Evolutionary conservation across 2,329 filamentous ascomycete species (phyloP).

Genomic region (Alternaria panax): DNA sequence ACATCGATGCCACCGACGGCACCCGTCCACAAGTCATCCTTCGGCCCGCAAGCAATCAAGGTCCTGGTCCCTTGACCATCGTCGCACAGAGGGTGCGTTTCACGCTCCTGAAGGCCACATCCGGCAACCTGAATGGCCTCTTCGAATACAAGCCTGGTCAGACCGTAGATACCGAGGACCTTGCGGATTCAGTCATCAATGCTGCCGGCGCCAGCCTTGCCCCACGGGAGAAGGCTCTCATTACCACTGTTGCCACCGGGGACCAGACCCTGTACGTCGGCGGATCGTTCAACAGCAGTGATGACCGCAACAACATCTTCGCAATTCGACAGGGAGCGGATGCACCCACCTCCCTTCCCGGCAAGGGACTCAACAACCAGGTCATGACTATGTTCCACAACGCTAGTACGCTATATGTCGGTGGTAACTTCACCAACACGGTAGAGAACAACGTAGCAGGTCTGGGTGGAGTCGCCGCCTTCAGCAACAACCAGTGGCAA

Average conservation of each 20-base stretch:
- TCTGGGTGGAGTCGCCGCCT: slow-evolving; percentile 78
- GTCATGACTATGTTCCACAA: slow-evolving; percentile 77
- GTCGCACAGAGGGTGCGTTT: slow-evolving; percentile 93
- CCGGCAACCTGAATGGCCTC: slow-evolving; percentile 84
- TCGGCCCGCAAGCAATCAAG: slow-evolving; percentile 70
- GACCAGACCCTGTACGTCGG: slow-evolving; percentile 73
- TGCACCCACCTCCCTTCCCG: slow-evolving; percentile 68
- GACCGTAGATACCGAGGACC: slow-evolving; percentile 67
- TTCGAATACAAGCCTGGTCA: slow-evolving; percentile 83
- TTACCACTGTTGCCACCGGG: slow-evolving; percentile 72
- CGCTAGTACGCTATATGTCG: slow-evolving; percentile 71
- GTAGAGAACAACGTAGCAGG: slow-evolving; percentile 66
- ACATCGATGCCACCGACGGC: slow-evolving; percentile 76
- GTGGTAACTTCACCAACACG: slow-evolving; percentile 83
- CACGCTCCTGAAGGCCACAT: slow-evolving; percentile 73
- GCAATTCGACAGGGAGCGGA: slow-evolving; percentile 65
- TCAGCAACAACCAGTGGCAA: slow-evolving; percentile 73
- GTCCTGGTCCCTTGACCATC: slow-evolving; percentile 66
- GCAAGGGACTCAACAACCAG: slow-evolving; percentile 79
- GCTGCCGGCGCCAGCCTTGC: slow-evolving; percentile 73
- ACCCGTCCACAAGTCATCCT: slow-evolving; percentile 86
- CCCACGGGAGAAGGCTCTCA: slow-evolving; percentile 66
- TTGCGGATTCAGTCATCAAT: slow-evolving; percentile 77
- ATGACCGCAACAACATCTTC: slow-evolving; percentile 75
- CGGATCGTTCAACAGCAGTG: slow-evolving; percentile 77